Percentiles rank a stretch among this genome's conserved stretches.
Conservation (phyloP, 805 yeast species). For the Myxozyma neglecta region DNA sequence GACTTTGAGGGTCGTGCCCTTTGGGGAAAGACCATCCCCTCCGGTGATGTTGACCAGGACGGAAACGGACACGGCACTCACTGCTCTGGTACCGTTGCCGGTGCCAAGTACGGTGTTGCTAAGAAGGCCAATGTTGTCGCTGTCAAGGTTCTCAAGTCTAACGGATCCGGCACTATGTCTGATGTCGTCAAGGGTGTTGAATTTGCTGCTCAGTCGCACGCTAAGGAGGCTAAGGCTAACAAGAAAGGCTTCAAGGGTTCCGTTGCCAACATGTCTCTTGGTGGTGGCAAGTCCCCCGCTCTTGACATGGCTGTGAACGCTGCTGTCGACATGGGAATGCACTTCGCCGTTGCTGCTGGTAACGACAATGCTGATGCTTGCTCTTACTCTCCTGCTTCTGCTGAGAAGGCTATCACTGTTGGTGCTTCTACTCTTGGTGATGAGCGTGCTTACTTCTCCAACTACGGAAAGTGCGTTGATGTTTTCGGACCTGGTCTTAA, state of each 20-base stretch:
- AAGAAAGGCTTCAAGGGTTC: slow-evolving; percentile 57
- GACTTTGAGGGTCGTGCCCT: slow-evolving; percentile 62
- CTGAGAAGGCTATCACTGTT: slow-evolving; percentile 75
- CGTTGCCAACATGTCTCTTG: slow-evolving; percentile 62
- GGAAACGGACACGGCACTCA: slow-evolving; percentile 69
- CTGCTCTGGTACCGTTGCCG: slow-evolving; percentile 66
- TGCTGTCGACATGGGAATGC: slow-evolving; percentile 56
- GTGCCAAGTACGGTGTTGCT: slow-evolving; percentile 59
- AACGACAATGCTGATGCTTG: slow-evolving; percentile 63
- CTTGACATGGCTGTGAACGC: slow-evolving; percentile 61
- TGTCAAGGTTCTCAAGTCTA: slow-evolving; percentile 58
- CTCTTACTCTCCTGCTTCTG: slow-evolving; percentile 60
- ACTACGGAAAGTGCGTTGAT: slow-evolving; percentile 94
- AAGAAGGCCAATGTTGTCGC: slow-evolving; percentile 60
- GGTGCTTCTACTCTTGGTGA: slow-evolving; percentile 93
- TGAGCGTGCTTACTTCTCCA: slow-evolving; percentile 90
- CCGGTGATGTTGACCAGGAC: slow-evolving; percentile 49
- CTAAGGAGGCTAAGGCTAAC: slow-evolving; percentile 40
- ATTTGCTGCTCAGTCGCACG: slow-evolving; percentile 55
- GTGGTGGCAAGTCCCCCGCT: slow-evolving; percentile 58
- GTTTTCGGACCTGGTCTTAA: slow-evolving; percentile 91
- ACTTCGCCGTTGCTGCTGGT: slow-evolving; percentile 65
- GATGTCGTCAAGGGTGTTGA: slow-evolving; percentile 66
- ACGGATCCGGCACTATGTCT: slow-evolving; percentile 61
- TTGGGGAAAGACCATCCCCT: slow-evolving; percentile 62